Evolutionary conservation across 768 basidiomycete species (phyloP).

Genomic region (Grammothele lineata): DNA sequence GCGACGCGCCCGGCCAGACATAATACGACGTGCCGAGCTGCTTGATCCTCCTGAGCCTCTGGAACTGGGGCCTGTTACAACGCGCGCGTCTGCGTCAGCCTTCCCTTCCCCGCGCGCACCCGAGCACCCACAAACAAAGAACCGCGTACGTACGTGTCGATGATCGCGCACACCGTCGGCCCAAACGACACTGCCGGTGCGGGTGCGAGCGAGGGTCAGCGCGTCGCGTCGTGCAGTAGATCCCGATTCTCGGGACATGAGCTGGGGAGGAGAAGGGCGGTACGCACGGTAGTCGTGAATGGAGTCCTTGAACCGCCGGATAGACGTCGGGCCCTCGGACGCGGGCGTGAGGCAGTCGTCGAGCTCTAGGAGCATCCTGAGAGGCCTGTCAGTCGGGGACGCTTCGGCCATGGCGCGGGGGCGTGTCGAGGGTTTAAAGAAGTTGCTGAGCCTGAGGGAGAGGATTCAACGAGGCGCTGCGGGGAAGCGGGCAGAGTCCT

Average conservation of each 20-base stretch:
- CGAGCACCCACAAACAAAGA: background rate
- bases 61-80: constrained; percentile 63
- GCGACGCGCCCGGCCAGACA: constrained; percentile 75
- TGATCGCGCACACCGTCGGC: constrained; percentile 42
- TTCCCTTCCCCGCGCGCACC: background rate
- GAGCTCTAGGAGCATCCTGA: constrained; percentile 16
- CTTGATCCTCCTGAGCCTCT: constrained; percentile 71
- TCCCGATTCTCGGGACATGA: background rate
- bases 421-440: background rate
- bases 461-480: no score
- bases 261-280: background rate
- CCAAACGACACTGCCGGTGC: constrained; percentile 28
- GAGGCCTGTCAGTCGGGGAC: background rate
- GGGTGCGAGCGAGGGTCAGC: background rate
- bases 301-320: constrained; percentile 24
- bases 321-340: constrained; percentile 3
- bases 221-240: background rate
- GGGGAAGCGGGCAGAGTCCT: no score
- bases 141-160: constrained; percentile 59
- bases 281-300: constrained; percentile 25
- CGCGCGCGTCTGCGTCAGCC: background rate
- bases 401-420: background rate
- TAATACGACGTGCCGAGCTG: constrained; percentile 75
- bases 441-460: no score
- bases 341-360: constrained; percentile 7